Evolutionary conservation across 441 rosid genomes (phyloP), one percentile per base, ranked within the genome.

Genomic region (Euphorbia celastroides): DNA sequence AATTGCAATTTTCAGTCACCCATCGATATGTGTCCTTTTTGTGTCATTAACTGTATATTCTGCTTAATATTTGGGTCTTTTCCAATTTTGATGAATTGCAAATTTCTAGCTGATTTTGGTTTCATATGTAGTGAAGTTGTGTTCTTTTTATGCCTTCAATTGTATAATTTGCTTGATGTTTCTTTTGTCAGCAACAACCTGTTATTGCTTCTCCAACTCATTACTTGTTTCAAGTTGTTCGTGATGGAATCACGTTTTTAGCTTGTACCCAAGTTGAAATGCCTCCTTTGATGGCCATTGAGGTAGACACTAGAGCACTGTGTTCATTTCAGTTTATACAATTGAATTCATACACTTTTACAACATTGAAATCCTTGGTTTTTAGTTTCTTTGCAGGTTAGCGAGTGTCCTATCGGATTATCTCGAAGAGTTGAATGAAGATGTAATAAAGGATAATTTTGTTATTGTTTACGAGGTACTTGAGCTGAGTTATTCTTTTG

Each of bases 171-270:
- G 26, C 58, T 60, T 67, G 41, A 27, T 74, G 51, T 38, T 38
- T 38, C 44, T 38, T 41, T 66, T 56, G 61, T 64, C 74, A 89
- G 99, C 80, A 83, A 69, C 82, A 76, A 69, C 82, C 92, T 0
- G 97, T 89, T 72, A 89, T 94, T 81, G 96, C 97, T 81, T 91
- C 97, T 42, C 97, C 99, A 23, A 94, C 97, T 1, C 97, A 94
- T 79, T 94, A 92, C 75, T 77, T 89, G 64, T 94, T 93, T 76
- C 99, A 93, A 88, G 67, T 91, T 48, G 82, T 89, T 74, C 88
- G 96, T 0, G 91, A 86, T 10, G 99, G 97, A 64, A 83, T 94
- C 65, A 94, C 98, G 1, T 88, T 94, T 73, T 74, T 94, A 64
- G 94, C 97, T 62, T 91, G 99, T 68, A 91, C 92, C 73, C 99